A percentile compares a stretch with the other conserved stretches of the same genome.
These are phyloP conservation scores for Coemansia sp. DNA, from an alignment of 192 early-diverging fungal genomes.

Conservation along the genomic window DNA sequence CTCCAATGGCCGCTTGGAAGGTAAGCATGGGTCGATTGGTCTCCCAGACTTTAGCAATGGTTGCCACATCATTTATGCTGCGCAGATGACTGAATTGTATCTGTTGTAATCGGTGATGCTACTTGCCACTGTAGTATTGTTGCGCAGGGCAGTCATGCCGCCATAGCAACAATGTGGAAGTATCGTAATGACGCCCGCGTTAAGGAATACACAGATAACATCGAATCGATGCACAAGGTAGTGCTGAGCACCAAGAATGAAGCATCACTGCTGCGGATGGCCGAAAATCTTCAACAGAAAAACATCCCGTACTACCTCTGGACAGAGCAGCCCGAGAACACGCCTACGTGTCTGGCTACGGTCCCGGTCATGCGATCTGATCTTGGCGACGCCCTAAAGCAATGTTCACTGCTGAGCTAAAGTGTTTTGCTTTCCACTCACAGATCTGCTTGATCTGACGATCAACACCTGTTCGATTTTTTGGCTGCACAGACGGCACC, in stretches of 20 bases:
- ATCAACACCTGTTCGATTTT: not conserved
- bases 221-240: constrained; percentile 76
- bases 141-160: constrained; percentile 72
- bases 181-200: constrained; percentile 61
- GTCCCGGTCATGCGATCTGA: constrained; percentile 60
- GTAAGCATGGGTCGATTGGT: constrained; percentile 27
- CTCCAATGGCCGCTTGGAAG: constrained; percentile 69
- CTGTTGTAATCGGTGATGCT: not conserved
- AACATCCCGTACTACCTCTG: constrained; percentile 64
- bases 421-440: not conserved
- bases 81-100: not conserved
- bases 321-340: constrained; percentile 78
- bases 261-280: constrained; percentile 59
- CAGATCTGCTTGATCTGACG: not conserved
- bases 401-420: constrained; percentile 43
- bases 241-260: constrained; percentile 72
- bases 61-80: not conserved
- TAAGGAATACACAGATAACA: constrained; percentile 58
- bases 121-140: constrained; percentile 56
- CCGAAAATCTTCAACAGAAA: constrained; percentile 55
- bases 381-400: constrained; percentile 51
- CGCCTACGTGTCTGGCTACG: constrained; percentile 69
- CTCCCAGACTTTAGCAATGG: not conserved
- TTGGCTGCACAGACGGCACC: not conserved
- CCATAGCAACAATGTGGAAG: constrained; percentile 63